Conservation (phyloP, 2,329 filamentous ascomycete species). For the Neurospora crassa region DNA sequence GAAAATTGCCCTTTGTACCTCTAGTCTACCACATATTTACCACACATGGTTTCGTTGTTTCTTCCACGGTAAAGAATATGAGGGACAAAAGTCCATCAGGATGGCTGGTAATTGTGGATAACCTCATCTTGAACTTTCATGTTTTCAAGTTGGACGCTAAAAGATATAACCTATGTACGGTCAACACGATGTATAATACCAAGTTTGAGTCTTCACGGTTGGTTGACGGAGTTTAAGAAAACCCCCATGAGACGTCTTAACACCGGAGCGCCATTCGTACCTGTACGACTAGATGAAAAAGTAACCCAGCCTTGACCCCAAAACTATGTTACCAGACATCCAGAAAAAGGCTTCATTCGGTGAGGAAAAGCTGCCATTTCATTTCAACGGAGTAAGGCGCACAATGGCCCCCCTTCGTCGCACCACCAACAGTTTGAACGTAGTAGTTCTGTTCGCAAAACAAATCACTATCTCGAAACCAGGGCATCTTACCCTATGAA, state of each 20-base stretch:
- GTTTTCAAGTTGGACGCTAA: background rate
- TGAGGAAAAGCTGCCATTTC: background rate
- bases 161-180: background rate
- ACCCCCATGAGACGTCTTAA: background rate
- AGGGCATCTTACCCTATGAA: background rate
- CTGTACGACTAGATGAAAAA: background rate
- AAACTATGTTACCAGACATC: background rate
- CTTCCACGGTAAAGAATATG: background rate
- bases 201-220: background rate
- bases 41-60: background rate
- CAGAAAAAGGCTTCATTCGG: background rate
- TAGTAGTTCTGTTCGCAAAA: background rate
- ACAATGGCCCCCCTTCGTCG: background rate
- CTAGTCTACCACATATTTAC: background rate
- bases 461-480: background rate
- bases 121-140: background rate
- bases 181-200: background rate
- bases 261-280: background rate
- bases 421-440: background rate
- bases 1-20: background rate
- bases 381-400: background rate
- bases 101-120: background rate
- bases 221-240: background rate
- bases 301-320: background rate
- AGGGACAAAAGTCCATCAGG: background rate